Evolutionary conservation across 1,284 basidiomycete species (phyloP).

Genomic region (Singerocomus inundabilis): DNA sequence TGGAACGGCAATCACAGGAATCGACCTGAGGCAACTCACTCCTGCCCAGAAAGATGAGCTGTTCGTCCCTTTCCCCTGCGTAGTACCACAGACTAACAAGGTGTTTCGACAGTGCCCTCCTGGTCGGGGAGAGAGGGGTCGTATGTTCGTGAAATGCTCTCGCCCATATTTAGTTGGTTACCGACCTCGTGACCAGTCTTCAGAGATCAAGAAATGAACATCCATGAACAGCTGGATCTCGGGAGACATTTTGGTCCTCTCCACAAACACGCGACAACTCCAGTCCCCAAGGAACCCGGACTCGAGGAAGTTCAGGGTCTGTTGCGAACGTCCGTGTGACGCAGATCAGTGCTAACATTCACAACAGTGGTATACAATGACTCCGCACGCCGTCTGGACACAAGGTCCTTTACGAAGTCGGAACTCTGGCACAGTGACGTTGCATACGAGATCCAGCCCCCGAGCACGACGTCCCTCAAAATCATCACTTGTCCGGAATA

Average conservation of each 20-base stretch:
- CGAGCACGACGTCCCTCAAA: conserved; percentile 68
- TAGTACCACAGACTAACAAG: not conserved
- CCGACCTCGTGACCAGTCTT: conserved; percentile 49
- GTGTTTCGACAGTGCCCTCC: conserved; percentile 47
- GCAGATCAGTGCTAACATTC: conserved; percentile 7
- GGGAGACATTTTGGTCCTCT: conserved; percentile 75
- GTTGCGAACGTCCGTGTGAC: conserved; percentile 19
- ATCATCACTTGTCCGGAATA: conserved; percentile 60
- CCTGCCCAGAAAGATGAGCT: conserved; percentile 66
- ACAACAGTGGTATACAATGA: conserved; percentile 67
- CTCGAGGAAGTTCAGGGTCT: conserved; percentile 77
- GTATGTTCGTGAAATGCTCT: conserved; percentile 49
- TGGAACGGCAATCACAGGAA: conserved; percentile 62
- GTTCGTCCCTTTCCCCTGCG: conserved; percentile 32
- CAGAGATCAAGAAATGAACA: conserved; percentile 67
- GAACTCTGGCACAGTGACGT: conserved; percentile 87
- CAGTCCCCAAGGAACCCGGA: conserved; percentile 65
- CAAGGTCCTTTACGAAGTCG: conserved; percentile 66
- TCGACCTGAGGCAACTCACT: conserved; percentile 61
- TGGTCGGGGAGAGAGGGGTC: conserved; percentile 68
- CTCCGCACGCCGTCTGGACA: conserved; percentile 64
- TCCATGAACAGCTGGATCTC: conserved; percentile 71
- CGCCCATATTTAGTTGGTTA: not conserved
- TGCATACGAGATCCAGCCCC: conserved; percentile 75
- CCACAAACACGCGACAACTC: conserved; percentile 82